Evolutionary conservation across 371 early-diverging fungal genomes (phyloP), one percentile per base, ranked within the genome.

Genomic region (Rhizomucor miehei): DNA sequence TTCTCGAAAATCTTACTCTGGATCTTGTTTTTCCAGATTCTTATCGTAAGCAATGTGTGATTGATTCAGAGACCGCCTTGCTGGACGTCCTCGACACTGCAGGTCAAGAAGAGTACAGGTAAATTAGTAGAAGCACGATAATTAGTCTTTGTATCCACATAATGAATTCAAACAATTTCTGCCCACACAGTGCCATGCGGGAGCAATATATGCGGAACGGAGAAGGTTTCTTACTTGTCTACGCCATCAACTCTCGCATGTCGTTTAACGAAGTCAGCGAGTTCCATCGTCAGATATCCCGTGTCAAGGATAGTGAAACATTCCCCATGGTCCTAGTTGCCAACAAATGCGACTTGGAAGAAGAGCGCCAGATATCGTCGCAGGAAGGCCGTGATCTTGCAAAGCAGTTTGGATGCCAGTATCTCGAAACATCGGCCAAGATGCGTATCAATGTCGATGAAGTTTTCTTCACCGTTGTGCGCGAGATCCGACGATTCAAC

Each of bases 71-170:
- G 57, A 82, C 81, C 2, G 90, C 92, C 16, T 62, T 90, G 47
- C 75, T 95, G n/a, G 94, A 95, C 65, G 88, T 95, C 6, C 83
- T 94, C 21, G 95, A 95, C 69, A 93, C 95, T n/a, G 94, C 94
- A 1, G 94, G 95, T 19, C 93, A 93, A 66, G 93, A 93, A 62
- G 94, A 94, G 68, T 92, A 93, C 73, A 85, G 84, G 85, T 80
- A 81, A 44, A 48, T 44, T 17, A 16, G n/a, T 16, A 37, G 37
- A 37, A 37, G n/a, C 37, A 50, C 29, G 35, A 37, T n/a, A n/a
- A n/a, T n/a, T n/a, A n/a, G n/a, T n/a, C n/a, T n/a, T n/a, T n/a
- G n/a, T n/a, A 47, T n/a, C 17, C 9, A 23, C 16, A 11, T 21
- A 13, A 25, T 34, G 13, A 36, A 16, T 19, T 19, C n/a, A n/a